These are phyloP conservation scores for Pyricularia grisea DNA, from an alignment of 2,329 filamentous ascomycete genomes.

Conservation along the genomic window DNA sequence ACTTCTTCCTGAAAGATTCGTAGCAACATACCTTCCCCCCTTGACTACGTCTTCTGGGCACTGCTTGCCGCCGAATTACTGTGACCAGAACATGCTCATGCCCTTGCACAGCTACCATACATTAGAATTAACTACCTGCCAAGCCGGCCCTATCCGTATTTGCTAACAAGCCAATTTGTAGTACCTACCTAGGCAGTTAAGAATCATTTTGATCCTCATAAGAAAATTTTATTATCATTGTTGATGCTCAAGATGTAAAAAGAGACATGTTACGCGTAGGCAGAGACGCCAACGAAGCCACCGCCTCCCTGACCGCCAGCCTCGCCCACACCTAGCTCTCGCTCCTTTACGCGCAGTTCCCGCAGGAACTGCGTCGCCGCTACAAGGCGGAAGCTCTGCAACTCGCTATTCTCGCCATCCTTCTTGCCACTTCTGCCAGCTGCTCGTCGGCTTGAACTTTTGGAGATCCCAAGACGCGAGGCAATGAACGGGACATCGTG, in stretches of 20 bases:
- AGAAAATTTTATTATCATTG: neutral
- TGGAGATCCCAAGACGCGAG: neutral
- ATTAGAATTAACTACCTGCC: neutral
- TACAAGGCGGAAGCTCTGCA: constrained; percentile 22
- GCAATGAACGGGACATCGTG: neutral
- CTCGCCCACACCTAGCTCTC: constrained; percentile 5
- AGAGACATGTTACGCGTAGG: neutral
- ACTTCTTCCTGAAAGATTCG: neutral
- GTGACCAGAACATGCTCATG: neutral
- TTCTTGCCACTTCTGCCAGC: constrained; percentile 2
- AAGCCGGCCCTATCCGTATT: too few species aligned
- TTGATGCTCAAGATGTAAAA: neutral
- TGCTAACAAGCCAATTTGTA: neutral
- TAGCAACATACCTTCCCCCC: neutral
- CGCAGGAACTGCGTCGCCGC: constrained; percentile 19
- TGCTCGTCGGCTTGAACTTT: neutral
- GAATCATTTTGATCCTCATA: neutral
- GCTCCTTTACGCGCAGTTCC: constrained; percentile 13
- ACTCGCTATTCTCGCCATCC: constrained; percentile 3
- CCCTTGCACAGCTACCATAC: too few species aligned
- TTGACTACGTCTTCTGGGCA: neutral
- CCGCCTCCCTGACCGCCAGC: neutral
- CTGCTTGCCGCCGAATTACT: neutral
- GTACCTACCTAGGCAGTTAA: neutral
- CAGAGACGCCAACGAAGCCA: constrained; percentile 3